These are phyloP conservation scores for Thymus mandschuricus DNA, from an alignment of 257 asterid species.

Conservation along the genomic window DNA sequence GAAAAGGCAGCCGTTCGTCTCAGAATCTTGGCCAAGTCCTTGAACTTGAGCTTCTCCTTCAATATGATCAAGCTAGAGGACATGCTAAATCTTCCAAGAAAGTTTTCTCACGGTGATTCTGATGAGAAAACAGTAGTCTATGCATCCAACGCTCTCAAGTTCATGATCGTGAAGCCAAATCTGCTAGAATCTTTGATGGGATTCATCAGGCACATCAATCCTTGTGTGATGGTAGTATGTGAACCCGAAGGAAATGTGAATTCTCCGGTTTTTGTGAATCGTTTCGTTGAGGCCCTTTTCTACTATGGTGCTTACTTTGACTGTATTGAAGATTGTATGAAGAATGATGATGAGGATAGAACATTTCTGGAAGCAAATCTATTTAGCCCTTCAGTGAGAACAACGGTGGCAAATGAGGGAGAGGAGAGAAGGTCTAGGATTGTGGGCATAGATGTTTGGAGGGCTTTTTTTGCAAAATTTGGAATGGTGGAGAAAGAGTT, in stretches of 20 bases:
- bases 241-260: conserved; percentile 53
- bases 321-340: conserved; percentile 16
- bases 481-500: conserved; percentile 43
- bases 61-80: conserved; percentile 17
- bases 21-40: conserved; percentile 23
- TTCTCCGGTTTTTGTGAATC: conserved; percentile 44
- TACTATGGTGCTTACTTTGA: conserved; percentile 49
- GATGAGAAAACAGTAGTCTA: conserved; percentile 23
- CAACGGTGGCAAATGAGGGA: conserved; percentile 45
- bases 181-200: conserved; percentile 39
- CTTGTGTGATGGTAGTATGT: conserved; percentile 37
- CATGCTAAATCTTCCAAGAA: not conserved
- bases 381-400: conserved; percentile 34
- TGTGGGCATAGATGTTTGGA: conserved; percentile 45
- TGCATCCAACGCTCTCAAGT: conserved; percentile 2
- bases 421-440: conserved; percentile 43
- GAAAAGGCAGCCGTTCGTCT: conserved; percentile 39
- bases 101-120: not conserved
- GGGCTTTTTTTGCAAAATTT: conserved; percentile 37
- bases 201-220: conserved; percentile 36
- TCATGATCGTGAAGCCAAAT: conserved; percentile 26
- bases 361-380: conserved; percentile 30
- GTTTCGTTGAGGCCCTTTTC: conserved; percentile 51
- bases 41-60: conserved; percentile 29
- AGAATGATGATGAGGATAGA: conserved; percentile 41